Percentiles rank a stretch among this genome's conserved stretches.
phyloP scores from a whole-genome alignment of 2,329 filamentous ascomycete species.

The Paraphoma chrysanthemicola region DNA sequence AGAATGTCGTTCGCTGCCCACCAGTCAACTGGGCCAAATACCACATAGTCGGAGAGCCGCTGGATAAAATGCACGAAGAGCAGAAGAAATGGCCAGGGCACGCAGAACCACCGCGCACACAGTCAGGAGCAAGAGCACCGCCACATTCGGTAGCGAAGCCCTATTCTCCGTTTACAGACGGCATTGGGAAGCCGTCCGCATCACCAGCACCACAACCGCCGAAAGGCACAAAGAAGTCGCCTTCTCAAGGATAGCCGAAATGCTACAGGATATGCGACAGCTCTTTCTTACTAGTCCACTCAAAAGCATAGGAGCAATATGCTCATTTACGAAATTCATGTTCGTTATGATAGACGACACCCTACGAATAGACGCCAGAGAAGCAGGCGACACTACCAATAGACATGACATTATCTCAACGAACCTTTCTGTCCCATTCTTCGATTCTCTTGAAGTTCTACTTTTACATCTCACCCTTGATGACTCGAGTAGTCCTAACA shows the following conservation, averaged over 20 bases:
- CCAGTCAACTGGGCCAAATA: slow-evolving; percentile 96
- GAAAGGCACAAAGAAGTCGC: slow-evolving; percentile 43
- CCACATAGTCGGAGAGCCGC: slow-evolving; percentile 81
- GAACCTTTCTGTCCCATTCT: background rate
- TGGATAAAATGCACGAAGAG: slow-evolving; percentile 85
- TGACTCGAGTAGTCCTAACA: too few species aligned
- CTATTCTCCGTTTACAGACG: slow-evolving; percentile 66
- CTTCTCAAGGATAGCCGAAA: slow-evolving; percentile 9
- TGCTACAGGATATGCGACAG: background rate
- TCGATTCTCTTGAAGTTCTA: background rate
- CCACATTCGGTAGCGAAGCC: slow-evolving; percentile 64
- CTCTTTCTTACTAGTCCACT: background rate
- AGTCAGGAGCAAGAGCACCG: slow-evolving; percentile 49
- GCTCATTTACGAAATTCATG: background rate
- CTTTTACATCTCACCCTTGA: background rate
- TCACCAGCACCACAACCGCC: slow-evolving; percentile 24
- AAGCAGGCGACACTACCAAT: background rate
- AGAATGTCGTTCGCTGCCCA: slow-evolving; percentile 84
- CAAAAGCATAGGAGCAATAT: slow-evolving; percentile 2
- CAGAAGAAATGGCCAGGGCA: slow-evolving; percentile 62
- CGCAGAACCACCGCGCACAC: slow-evolving; percentile 47
- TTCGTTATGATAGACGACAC: slow-evolving; percentile 30
- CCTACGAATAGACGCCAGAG: slow-evolving; percentile 1
- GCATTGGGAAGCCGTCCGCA: slow-evolving; percentile 41
- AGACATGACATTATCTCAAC: background rate